Evolutionary conservation across 306 rosid species (phyloP).

Genomic region (Pyrus communis): DNA sequence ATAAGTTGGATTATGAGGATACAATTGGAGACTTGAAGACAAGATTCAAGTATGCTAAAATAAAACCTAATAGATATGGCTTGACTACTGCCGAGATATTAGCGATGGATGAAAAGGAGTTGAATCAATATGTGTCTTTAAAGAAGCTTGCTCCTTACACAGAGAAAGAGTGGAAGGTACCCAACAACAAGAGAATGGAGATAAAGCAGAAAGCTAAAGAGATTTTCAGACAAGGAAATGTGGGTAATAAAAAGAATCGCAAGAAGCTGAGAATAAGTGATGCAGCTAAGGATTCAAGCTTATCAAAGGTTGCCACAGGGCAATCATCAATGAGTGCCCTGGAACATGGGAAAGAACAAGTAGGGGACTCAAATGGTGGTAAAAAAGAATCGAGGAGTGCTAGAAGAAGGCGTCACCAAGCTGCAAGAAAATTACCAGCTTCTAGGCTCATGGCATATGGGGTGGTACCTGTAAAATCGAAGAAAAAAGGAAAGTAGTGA

Average conservation of each 20-base stretch:
- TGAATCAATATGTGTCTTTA: constrained; percentile 70
- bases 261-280: constrained; percentile 30
- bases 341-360: constrained; percentile 27
- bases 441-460: constrained; percentile 49
- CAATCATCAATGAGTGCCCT: constrained; percentile 1
- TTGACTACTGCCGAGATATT: constrained; percentile 48
- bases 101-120: constrained; percentile 63
- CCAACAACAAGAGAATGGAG: constrained; percentile 42
- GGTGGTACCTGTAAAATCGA: constrained; percentile 38
- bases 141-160: constrained; percentile 79
- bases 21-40: constrained; percentile 86
- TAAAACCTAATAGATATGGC: constrained; percentile 60
- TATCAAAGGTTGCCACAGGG: constrained; percentile 9
- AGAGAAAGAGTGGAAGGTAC: constrained; percentile 76
- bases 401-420: constrained; percentile 40
- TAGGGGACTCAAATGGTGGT: constrained; percentile 26
- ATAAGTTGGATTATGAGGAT: constrained; percentile 81
- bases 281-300: constrained; percentile 24
- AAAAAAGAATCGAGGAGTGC: constrained; percentile 48
- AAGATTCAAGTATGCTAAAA: constrained; percentile 83
- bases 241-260: constrained; percentile 17
- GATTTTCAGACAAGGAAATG: constrained; percentile 27
- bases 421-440: constrained; percentile 28
- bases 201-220: constrained; percentile 63
- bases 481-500: constrained; percentile 41